Conservation (phyloP, 768 basidiomycete species). For the Calocera cornea region DNA sequence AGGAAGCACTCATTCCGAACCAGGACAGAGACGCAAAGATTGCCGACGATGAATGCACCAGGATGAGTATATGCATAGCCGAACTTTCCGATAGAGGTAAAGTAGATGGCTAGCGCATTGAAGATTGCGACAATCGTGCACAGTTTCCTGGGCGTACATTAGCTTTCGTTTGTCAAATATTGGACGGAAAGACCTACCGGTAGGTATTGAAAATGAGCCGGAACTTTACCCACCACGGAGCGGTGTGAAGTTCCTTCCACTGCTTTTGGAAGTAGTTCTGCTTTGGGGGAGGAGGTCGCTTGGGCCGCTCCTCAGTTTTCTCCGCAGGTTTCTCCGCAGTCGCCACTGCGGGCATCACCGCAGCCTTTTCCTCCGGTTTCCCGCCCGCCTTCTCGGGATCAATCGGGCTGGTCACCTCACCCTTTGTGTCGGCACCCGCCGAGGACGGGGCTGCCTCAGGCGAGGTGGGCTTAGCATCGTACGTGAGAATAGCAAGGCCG, state of each 20-base stretch:
- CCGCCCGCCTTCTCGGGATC: background rate
- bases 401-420: background rate
- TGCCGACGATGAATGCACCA: constrained; percentile 61
- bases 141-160: background rate
- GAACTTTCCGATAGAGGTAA: background rate
- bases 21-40: constrained; percentile 56
- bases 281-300: constrained; percentile 1
- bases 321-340: background rate
- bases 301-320: background rate
- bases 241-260: background rate
- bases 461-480: background rate
- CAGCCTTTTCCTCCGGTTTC: too few relatives aligned
- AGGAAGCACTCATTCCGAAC: constrained; percentile 76
- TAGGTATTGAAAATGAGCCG: constrained; percentile 3
- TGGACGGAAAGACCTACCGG: background rate
- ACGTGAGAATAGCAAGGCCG: background rate
- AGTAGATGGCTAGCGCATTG: background rate
- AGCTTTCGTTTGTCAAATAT: background rate
- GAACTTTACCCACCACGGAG: constrained; percentile 1
- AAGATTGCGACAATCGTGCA: background rate
- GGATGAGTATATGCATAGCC: background rate
- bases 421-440: background rate
- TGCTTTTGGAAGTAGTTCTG: background rate
- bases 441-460: background rate
- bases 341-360: background rate